Evolutionary conservation across 2,329 filamentous ascomycete genomes (phyloP).

Genomic region (Ilyonectria robusta): DNA sequence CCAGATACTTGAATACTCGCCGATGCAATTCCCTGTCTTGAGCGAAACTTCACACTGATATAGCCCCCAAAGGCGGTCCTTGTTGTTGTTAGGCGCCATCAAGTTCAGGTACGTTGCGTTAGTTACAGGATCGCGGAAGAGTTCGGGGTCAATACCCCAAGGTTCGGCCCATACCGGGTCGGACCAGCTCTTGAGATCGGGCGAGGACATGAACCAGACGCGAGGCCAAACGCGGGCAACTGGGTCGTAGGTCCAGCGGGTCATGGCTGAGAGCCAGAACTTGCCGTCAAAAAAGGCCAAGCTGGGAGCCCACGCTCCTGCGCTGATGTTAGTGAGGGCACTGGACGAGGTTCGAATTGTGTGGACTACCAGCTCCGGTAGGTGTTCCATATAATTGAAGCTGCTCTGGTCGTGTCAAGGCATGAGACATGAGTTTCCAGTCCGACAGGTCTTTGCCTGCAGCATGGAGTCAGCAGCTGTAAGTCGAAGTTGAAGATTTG

Average conservation of each 20-base stretch:
- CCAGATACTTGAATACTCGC: constrained; percentile 40
- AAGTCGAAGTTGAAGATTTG: background rate
- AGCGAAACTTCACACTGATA: constrained; percentile 43
- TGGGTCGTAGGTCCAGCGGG: constrained; percentile 53
- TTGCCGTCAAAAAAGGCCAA: constrained; percentile 16
- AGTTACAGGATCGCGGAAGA: constrained; percentile 34
- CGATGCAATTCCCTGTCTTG: constrained; percentile 34
- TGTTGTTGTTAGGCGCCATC: constrained; percentile 42
- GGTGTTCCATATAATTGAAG: constrained; percentile 21
- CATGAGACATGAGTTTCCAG: constrained; percentile 26
- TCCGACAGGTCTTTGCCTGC: constrained; percentile 19
- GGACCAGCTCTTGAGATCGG: constrained; percentile 35
- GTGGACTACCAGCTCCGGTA: constrained; percentile 8
- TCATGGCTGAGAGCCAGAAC: constrained; percentile 45
- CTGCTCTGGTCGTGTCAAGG: constrained; percentile 17
- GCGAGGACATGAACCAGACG: constrained; percentile 41
- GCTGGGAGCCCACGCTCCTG: constrained; percentile 28
- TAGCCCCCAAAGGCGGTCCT: constrained; percentile 45
- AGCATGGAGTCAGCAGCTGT: background rate
- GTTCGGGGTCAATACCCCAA: constrained; percentile 26
- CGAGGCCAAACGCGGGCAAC: constrained; percentile 55
- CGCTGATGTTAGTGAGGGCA: too few species aligned
- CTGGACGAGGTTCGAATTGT: too few species aligned
- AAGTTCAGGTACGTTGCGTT: constrained; percentile 39
- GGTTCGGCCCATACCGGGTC: constrained; percentile 28